Evolutionary conservation across 306 rosid species (phyloP).

Genomic region (Vigna trinervia): DNA sequence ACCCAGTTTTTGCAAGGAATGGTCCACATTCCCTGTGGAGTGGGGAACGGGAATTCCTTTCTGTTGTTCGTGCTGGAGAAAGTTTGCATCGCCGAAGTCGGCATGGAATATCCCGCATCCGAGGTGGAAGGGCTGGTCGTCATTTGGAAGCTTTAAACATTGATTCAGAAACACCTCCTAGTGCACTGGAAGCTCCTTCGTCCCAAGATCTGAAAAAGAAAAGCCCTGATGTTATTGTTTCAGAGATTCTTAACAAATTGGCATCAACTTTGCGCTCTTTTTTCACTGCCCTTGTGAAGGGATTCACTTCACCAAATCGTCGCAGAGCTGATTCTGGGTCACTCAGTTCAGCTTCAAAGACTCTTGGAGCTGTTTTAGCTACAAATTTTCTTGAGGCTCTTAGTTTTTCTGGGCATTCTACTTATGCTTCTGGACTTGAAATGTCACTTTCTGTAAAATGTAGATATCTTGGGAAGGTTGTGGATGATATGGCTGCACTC

Average conservation of each 20-base stretch:
- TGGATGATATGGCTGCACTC: conserved; percentile 88
- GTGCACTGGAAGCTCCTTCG: conserved; percentile 62
- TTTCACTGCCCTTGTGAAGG: conserved; percentile 93
- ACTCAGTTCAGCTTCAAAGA: conserved; percentile 81
- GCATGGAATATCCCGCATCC: conserved; percentile 80
- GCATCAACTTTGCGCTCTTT: conserved; percentile 85
- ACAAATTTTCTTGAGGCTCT: conserved; percentile 88
- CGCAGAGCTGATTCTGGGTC: conserved; percentile 92
- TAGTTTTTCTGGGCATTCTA: conserved; percentile 81
- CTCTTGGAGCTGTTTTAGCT: conserved; percentile 91
- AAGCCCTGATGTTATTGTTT: conserved; percentile 86
- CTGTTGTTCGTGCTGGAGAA: conserved; percentile 91
- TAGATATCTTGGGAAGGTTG: conserved; percentile 94
- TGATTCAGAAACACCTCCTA: conserved; percentile 78
- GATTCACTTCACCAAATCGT: conserved; percentile 89
- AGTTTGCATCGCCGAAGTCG: conserved; percentile 89
- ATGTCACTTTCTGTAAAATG: conserved; percentile 83
- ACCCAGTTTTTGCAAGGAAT: conserved; percentile 79
- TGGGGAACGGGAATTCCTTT: conserved; percentile 90
- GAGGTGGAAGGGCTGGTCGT: conserved; percentile 92
- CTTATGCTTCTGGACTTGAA: conserved; percentile 64
- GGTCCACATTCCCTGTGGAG: conserved; percentile 88
- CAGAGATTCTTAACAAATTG: conserved; percentile 85
- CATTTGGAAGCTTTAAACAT: conserved; percentile 77
- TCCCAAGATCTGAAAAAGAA: conserved; percentile 90